phyloP scores from a whole-genome alignment of 202 grass and related monocot species.

The Panicum virgatum region DNA sequence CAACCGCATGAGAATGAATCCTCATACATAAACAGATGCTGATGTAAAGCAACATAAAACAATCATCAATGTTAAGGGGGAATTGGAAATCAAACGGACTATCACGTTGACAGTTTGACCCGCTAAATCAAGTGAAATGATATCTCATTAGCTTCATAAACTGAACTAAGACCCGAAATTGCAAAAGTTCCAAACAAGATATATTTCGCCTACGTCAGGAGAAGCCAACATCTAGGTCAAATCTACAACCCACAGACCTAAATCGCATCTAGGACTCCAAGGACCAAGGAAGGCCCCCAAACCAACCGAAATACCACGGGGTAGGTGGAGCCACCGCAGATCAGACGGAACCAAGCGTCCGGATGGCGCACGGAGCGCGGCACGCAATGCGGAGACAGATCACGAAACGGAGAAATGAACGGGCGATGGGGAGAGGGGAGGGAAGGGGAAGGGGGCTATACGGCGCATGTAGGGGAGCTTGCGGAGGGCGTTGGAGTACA shows the following conservation, averaged over 20 bases:
- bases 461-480: conserved; percentile 98
- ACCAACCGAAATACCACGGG: not conserved
- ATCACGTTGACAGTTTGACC: not conserved
- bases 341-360: conserved; percentile 10
- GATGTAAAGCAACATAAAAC: not conserved
- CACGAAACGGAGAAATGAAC: conserved; percentile 30
- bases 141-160: not conserved
- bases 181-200: no score
- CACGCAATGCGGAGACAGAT: conserved; percentile 21
- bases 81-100: not conserved
- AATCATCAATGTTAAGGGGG: not conserved
- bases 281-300: not conserved
- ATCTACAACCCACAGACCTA: conserved; percentile 6
- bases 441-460: not conserved
- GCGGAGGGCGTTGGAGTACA: conserved; percentile 98
- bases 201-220: not conserved
- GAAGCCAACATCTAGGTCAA: not conserved
- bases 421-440: not conserved
- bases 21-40: not conserved
- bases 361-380: not conserved
- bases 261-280: conserved; percentile 30
- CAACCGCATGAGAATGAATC: conserved; percentile 25
- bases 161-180: not conserved
- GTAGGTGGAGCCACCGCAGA: not conserved
- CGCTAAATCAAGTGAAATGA: conserved; percentile 26